Conservation (phyloP, 768 basidiomycete species). For the Tricholoma furcatifolium region DNA sequence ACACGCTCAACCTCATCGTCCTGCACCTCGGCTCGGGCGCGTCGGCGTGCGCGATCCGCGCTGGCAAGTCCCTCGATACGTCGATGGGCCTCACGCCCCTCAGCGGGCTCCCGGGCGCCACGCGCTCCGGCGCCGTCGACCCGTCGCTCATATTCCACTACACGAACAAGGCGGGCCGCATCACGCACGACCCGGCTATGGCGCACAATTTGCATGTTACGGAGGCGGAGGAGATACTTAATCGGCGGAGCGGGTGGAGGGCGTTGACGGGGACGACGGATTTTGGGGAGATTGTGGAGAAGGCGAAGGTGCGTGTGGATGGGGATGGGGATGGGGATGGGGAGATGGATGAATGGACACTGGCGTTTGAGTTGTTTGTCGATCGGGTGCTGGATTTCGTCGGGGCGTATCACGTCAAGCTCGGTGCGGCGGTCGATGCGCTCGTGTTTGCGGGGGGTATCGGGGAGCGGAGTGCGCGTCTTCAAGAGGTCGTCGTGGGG, state of each 20-base stretch:
- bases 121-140: slow-evolving; percentile 81
- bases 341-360: slow-evolving; percentile 26
- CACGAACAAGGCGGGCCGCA: slow-evolving; percentile 48
- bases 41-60: slow-evolving; percentile 71
- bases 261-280: slow-evolving; percentile 80
- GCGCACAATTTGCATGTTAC: slow-evolving; percentile 54
- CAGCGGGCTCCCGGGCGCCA: slow-evolving; percentile 87
- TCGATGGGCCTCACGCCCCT: slow-evolving; percentile 92
- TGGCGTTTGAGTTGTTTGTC: slow-evolving; percentile 79
- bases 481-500: slow-evolving; percentile 58
- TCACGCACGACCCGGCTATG: slow-evolving; percentile 52
- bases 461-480: slow-evolving; percentile 67
- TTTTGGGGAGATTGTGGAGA: slow-evolving; percentile 65
- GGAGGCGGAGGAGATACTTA: slow-evolving; percentile 69
- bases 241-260: slow-evolving; percentile 76
- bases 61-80: slow-evolving; percentile 78
- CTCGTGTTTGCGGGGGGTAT: slow-evolving; percentile 88
- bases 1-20: slow-evolving; percentile 70
- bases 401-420: slow-evolving; percentile 74
- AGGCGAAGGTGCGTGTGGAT: slow-evolving; percentile 26
- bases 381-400: slow-evolving; percentile 75
- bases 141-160: slow-evolving; percentile 89
- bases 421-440: slow-evolving; percentile 68
- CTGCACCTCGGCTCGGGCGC: slow-evolving; percentile 93
- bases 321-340: background rate